These are phyloP conservation scores for Mercurialis annua DNA, from an alignment of 345 rosid genomes.

Conservation along the genomic window DNA sequence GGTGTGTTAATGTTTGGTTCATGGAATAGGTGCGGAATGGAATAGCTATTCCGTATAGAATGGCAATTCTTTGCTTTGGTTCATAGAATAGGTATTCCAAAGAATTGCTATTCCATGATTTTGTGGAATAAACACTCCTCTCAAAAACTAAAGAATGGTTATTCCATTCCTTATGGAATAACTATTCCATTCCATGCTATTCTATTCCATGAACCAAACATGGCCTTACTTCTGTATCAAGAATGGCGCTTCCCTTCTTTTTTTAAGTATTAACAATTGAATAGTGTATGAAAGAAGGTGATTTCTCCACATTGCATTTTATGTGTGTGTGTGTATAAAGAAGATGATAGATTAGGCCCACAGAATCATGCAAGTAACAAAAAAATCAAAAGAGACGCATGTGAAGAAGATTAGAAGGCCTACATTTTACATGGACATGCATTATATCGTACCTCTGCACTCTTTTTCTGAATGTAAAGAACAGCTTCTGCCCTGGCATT, in stretches of 20 bases:
- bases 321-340: no score
- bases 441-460: conserved; percentile 62
- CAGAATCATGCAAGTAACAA: background rate
- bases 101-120: no score
- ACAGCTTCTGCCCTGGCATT: conserved; percentile 72
- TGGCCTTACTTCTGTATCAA: background rate
- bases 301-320: background rate
- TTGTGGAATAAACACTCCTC: no score
- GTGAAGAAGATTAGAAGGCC: background rate
- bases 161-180: no score
- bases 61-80: no score
- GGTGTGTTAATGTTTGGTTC: no score
- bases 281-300: background rate
- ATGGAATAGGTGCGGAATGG: no score
- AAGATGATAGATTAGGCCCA: background rate
- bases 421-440: background rate
- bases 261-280: background rate
- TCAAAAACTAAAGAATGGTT: no score
- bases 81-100: no score
- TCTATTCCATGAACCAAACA: background rate
- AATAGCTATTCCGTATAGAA: no score
- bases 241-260: background rate
- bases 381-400: background rate
- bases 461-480: conserved; percentile 58
- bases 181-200: no score